These are phyloP conservation scores for Leucogyrophana mollusca DNA, from an alignment of 768 basidiomycete species.

Conservation along the genomic window DNA sequence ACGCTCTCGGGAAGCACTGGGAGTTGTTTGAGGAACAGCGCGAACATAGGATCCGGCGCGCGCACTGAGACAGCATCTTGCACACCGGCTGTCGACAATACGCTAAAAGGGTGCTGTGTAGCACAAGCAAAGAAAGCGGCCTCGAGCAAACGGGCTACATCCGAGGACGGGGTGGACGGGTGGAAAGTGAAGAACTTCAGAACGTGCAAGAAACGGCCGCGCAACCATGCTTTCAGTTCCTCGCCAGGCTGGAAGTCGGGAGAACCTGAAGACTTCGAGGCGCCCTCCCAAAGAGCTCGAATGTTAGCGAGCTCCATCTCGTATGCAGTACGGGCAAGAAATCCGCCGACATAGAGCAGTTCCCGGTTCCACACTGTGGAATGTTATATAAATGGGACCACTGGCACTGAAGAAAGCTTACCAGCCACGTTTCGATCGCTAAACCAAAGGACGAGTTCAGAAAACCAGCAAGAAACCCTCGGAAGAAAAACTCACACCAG, in stretches of 20 bases:
- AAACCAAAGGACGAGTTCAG: neutral
- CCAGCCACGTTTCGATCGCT: constrained; percentile 83
- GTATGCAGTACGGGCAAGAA: constrained; percentile 79
- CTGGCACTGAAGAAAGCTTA: constrained; percentile 30
- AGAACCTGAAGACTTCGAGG: constrained; percentile 29
- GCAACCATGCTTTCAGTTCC: constrained; percentile 51
- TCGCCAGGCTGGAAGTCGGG: constrained; percentile 30
- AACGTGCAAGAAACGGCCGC: constrained; percentile 67
- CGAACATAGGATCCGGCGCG: constrained; percentile 67
- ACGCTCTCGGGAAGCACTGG: constrained; percentile 70
- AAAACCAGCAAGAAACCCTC: constrained; percentile 1
- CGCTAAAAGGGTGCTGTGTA: constrained; percentile 48
- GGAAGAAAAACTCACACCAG: constrained; percentile 56
- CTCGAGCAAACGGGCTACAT: constrained; percentile 72
- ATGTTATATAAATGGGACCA: neutral
- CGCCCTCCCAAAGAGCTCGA: constrained; percentile 57
- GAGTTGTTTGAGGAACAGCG: constrained; percentile 73
- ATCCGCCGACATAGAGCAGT: constrained; percentile 80
- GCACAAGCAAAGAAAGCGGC: constrained; percentile 76
- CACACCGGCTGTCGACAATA: constrained; percentile 78
- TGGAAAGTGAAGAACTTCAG: constrained; percentile 90
- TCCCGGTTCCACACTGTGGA: constrained; percentile 85
- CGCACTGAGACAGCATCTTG: constrained; percentile 65
- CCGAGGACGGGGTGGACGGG: constrained; percentile 80
- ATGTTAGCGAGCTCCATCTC: constrained; percentile 74